A percentile compares a stretch with the other conserved stretches of the same genome.
phyloP scores from a whole-genome alignment of 192 early-diverging fungal species.

The Obelidium mucronatum region DNA sequence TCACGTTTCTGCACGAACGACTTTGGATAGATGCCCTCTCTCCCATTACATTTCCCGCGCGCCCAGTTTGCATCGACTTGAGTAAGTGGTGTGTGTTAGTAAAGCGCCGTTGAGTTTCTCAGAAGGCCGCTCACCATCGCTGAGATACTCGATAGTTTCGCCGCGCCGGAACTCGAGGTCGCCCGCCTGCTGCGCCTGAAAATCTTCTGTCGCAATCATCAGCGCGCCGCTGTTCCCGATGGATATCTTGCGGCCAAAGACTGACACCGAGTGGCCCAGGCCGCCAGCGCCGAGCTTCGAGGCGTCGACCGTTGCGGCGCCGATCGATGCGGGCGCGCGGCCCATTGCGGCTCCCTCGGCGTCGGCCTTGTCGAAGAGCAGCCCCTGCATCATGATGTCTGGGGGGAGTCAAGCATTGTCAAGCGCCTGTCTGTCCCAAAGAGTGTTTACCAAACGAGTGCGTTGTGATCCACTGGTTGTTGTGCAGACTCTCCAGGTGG shows the following conservation, averaged over 20 bases:
- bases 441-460: conserved; percentile 32
- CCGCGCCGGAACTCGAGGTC: conserved; percentile 25
- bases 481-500: conserved; percentile 14
- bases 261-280: conserved; percentile 6
- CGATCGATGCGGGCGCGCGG: neutral
- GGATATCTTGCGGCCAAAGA: conserved; percentile 20
- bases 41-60: conserved; percentile 9
- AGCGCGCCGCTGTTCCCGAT: conserved; percentile 11
- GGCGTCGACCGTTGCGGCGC: conserved; percentile 5
- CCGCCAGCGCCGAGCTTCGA: conserved; percentile 17
- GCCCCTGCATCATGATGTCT: conserved; percentile 25
- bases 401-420: neutral
- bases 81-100: neutral
- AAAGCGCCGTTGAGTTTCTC: neutral
- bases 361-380: conserved; percentile 25
- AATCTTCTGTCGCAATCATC: conserved; percentile 9
- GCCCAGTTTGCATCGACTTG: conserved; percentile 32
- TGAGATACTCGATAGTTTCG: conserved; percentile 23
- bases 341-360: conserved; percentile 6
- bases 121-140: conserved; percentile 9
- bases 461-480: conserved; percentile 33
- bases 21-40: conserved; percentile 29
- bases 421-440: too few relatives aligned
- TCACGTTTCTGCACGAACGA: too few relatives aligned
- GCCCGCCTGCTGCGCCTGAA: conserved; percentile 6